Evolutionary conservation across 2,329 filamentous ascomycete genomes (phyloP).

Genomic region (Ceratocystiopsis brevicomis): DNA sequence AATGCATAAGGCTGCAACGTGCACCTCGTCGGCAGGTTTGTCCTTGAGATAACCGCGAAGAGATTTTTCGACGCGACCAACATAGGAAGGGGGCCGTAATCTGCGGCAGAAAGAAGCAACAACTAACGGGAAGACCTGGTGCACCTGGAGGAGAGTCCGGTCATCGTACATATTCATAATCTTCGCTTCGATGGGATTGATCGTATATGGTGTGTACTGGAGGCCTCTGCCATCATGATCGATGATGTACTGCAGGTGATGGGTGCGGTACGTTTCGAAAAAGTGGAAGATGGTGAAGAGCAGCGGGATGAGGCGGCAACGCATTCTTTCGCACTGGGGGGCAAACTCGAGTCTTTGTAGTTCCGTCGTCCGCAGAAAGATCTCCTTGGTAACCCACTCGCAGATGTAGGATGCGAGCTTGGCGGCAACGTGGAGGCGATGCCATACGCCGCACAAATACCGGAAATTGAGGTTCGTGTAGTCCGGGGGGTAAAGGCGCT

Average conservation of each 20-base stretch:
- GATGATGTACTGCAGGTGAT: constrained; percentile 37
- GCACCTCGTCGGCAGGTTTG: constrained; percentile 41
- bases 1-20: constrained; percentile 38
- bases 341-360: constrained; percentile 37
- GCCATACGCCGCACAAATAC: constrained; percentile 45
- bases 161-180: constrained; percentile 49
- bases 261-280: constrained; percentile 42
- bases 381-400: constrained; percentile 45
- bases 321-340: constrained; percentile 43
- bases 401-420: constrained; percentile 44
- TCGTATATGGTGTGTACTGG: constrained; percentile 32
- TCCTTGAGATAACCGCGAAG: constrained; percentile 45
- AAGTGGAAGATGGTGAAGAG: constrained; percentile 50
- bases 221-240: constrained; percentile 33
- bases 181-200: constrained; percentile 42
- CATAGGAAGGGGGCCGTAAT: constrained; percentile 44
- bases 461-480: constrained; percentile 33
- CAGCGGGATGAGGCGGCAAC: constrained; percentile 41
- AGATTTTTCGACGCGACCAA: constrained; percentile 41
- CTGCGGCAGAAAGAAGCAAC: constrained; percentile 45
- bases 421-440: constrained; percentile 43
- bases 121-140: constrained; percentile 45
- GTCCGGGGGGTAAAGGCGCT: constrained; percentile 38
- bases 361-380: constrained; percentile 40
- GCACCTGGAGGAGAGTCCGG: constrained; percentile 40